These are phyloP conservation scores for Zelopaecilomyces penicillatus DNA, from an alignment of 2,329 filamentous ascomycete species.

Conservation along the genomic window DNA sequence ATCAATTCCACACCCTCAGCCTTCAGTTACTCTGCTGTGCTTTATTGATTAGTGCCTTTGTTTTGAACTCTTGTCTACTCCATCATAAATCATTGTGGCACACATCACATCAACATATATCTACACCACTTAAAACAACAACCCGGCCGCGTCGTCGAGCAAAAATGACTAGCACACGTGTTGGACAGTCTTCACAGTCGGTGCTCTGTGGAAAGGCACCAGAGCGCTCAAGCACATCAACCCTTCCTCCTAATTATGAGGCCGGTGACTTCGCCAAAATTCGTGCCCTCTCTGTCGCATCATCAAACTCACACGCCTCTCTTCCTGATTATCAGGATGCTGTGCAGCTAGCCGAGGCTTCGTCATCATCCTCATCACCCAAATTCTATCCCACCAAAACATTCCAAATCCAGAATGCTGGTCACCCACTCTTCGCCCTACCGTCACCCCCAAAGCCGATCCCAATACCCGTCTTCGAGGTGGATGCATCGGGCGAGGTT, in stretches of 20 bases:
- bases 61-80: too few species aligned
- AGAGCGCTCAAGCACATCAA: neutral
- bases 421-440: slow-evolving; percentile 34
- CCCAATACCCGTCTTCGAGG: slow-evolving; percentile 34
- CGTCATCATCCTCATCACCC: slow-evolving; percentile 9
- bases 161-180: too few species aligned
- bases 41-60: too few species aligned
- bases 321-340: slow-evolving; percentile 18
- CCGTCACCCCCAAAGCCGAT: slow-evolving; percentile 29
- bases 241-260: slow-evolving; percentile 22
- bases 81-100: too few species aligned
- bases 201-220: neutral
- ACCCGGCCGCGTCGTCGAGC: neutral
- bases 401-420: slow-evolving; percentile 41
- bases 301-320: slow-evolving; percentile 19
- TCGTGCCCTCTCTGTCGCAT: slow-evolving; percentile 12
- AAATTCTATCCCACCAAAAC: slow-evolving; percentile 34
- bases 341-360: slow-evolving; percentile 5
- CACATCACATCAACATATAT: too few species aligned
- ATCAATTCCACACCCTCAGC: too few species aligned
- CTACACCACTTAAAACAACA: slow-evolving; percentile 7
- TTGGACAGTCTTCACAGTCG: too few species aligned
- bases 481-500: slow-evolving; percentile 29
- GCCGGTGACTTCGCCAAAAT: slow-evolving; percentile 17
- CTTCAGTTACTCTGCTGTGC: too few species aligned